Evolutionary conservation across 768 basidiomycete species (phyloP).

Genomic region (Tephrocybe sp.): DNA sequence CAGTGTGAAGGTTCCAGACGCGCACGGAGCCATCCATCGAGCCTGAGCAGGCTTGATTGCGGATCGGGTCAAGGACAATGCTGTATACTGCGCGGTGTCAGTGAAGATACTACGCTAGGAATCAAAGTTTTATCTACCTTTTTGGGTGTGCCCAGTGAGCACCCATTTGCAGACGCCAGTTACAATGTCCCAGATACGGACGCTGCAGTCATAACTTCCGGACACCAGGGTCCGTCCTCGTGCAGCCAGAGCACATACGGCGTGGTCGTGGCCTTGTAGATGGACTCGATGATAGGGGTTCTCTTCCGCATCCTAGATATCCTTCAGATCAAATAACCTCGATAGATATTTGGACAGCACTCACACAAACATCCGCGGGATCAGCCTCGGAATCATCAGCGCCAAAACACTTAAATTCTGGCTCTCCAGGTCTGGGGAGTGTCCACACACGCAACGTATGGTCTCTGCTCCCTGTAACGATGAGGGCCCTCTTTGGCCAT

Average conservation of each 20-base stretch:
- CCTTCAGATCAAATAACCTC: slow-evolving; percentile 29
- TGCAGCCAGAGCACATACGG: slow-evolving; percentile 90
- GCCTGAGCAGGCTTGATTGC: slow-evolving; percentile 92
- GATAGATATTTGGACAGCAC: slow-evolving; percentile 10
- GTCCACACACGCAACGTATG: slow-evolving; percentile 64
- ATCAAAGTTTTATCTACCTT: slow-evolving; percentile 53
- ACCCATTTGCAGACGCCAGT: slow-evolving; percentile 80
- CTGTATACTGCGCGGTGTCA: slow-evolving; percentile 72
- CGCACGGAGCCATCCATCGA: slow-evolving; percentile 98
- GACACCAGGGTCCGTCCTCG: slow-evolving; percentile 89
- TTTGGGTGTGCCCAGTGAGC: slow-evolving; percentile 86
- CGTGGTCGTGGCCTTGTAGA: slow-evolving; percentile 88
- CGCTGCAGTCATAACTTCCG: slow-evolving; percentile 94
- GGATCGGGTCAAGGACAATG: slow-evolving; percentile 84
- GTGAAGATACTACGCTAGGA: not conserved
- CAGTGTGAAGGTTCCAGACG: slow-evolving; percentile 87
- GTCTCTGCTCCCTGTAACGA: slow-evolving; percentile 76
- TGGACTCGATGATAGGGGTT: slow-evolving; percentile 91
- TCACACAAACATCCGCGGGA: slow-evolving; percentile 42
- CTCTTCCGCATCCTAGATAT: slow-evolving; percentile 52
- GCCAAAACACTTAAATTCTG: slow-evolving; percentile 70
- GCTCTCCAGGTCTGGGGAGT: slow-evolving; percentile 60
- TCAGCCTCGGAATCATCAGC: slow-evolving; percentile 62
- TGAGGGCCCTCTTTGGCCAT: slow-evolving; percentile 65
- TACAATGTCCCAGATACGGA: slow-evolving; percentile 93